Base-by-base conservation (phyloP, 2,329 filamentous ascomycete species). In the Ceratocystis colombiana region DNA sequence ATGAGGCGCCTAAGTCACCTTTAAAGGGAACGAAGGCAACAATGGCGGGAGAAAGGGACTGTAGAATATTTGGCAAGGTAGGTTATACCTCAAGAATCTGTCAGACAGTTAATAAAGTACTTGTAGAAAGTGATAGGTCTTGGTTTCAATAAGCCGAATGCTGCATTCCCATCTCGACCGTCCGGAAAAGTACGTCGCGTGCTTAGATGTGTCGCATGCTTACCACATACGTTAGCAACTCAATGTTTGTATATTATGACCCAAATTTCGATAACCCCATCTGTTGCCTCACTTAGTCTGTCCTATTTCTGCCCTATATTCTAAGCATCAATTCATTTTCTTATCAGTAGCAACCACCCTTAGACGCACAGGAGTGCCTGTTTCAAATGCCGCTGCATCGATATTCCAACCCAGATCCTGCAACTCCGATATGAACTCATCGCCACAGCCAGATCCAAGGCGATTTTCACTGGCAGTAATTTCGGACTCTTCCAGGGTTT, bases 321-420 rank as follows among this genome's bases (percentile, higher is more conserved):
- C 28, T 37, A n/a, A 33, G 15, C 28, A 37, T 8, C 41, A 65
- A 30, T 48, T 59, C 22, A 20, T 44, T 62, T 68, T 66, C 62
- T 64, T 66, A 17, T 68, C 53, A 6, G 45, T 28, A 5, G 41
- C 22, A 5, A 53, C 25, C 28, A 67, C 53, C 55, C 69, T 67
- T 33, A 78, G 65, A 5, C 76, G 72, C 17, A 75, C 70, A 0
- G 76, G 75, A 0, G 73, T 73, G 1, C 68, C 70, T 1, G 75
- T 77, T 71, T 78, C 76, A 17, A 78, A 72, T 0, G 72, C 70
- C 64, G 76, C 75, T 2, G 73, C 70, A 3, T 72, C 69, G 5
- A 75, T 33, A 48, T 75, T 73, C 76, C 76, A 78, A 0, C 76
- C 75, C 33, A 70, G 70, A 7, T 64, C 66, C 2, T 61, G 57